Conservation (phyloP, 2,329 filamentous ascomycete genomes). For the Alternaria burnsii region DNA sequence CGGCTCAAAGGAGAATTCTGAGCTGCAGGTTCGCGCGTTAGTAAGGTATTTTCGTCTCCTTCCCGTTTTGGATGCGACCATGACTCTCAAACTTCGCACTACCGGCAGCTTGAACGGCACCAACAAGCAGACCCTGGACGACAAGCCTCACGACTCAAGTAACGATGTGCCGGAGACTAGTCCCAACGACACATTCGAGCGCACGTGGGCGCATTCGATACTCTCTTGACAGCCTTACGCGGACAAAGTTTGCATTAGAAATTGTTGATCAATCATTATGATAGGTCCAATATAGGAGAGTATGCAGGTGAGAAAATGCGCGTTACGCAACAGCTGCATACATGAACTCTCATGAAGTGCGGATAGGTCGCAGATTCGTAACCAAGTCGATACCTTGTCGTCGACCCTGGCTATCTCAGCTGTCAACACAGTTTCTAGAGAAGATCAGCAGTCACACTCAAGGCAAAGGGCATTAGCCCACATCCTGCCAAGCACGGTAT, state of each 20-base stretch:
- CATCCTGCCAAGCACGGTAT: slow-evolving; percentile 19
- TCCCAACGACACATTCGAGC: slow-evolving; percentile 4
- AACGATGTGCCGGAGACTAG: neutral
- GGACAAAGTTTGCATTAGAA: neutral
- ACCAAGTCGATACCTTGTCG: slow-evolving; percentile 7
- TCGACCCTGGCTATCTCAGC: slow-evolving; percentile 2
- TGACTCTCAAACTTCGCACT: slow-evolving; percentile 10
- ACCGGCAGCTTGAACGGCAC: neutral
- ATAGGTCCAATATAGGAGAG: neutral
- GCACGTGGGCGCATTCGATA: slow-evolving; percentile 6
- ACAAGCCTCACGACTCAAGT: slow-evolving; percentile 1
- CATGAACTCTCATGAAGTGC: neutral
- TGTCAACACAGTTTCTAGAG: slow-evolving; percentile 4
- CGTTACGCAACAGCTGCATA: neutral
- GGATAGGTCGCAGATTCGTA: slow-evolving; percentile 5
- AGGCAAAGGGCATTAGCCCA: slow-evolving; percentile 16
- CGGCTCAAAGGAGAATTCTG: neutral
- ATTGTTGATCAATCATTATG: neutral
- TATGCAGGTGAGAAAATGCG: neutral
- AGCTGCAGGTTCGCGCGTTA: neutral
- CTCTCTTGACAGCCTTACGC: neutral
- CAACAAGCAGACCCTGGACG: neutral
- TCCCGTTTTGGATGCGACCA: slow-evolving; percentile 1
- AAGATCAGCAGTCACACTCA: slow-evolving; percentile 23
- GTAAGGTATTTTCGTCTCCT: neutral